Percentiles rank a stretch among this genome's conserved stretches.
phyloP scores from a whole-genome alignment of 2,329 filamentous ascomycete genomes.

The Stagonosporopsis cucurbitacearum region DNA sequence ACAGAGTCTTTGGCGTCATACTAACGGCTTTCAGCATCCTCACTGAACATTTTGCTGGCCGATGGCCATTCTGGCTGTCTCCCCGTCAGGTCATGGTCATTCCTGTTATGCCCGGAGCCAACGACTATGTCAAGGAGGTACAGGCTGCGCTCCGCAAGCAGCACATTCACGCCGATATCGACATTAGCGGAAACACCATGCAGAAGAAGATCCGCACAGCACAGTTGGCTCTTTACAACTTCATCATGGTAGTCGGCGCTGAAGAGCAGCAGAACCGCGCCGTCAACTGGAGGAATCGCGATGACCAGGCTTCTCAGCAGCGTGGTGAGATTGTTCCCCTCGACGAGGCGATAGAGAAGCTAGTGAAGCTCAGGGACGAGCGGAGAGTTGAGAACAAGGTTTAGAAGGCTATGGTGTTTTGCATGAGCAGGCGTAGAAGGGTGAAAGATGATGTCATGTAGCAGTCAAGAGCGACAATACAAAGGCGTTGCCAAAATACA shows the following conservation, averaged over 20 bases:
- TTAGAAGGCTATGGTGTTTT: slow-evolving; percentile 4
- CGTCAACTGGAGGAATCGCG: slow-evolving; percentile 70
- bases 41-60: slow-evolving; percentile 83
- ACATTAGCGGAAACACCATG: slow-evolving; percentile 78
- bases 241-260: slow-evolving; percentile 74
- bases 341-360: slow-evolving; percentile 63
- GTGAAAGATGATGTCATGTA: slow-evolving; percentile 8
- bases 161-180: slow-evolving; percentile 73
- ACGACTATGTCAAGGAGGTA: slow-evolving; percentile 77
- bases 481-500: neutral
- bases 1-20: neutral
- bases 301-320: slow-evolving; percentile 67
- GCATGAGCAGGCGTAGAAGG: slow-evolving; percentile 8
- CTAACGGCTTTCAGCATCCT: slow-evolving; percentile 60
- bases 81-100: slow-evolving; percentile 83
- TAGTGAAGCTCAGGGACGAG: slow-evolving; percentile 55
- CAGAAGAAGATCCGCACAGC: slow-evolving; percentile 89
- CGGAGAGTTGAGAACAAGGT: slow-evolving; percentile 47
- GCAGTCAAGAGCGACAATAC: neutral
- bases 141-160: slow-evolving; percentile 70
- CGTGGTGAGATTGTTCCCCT: slow-evolving; percentile 67
- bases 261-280: slow-evolving; percentile 65
- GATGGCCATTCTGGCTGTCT: slow-evolving; percentile 89
- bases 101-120: slow-evolving; percentile 74
- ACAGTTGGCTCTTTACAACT: slow-evolving; percentile 83